phyloP scores from a whole-genome alignment of 371 early-diverging fungal genomes.

The Syncephalastrum monosporum region DNA sequence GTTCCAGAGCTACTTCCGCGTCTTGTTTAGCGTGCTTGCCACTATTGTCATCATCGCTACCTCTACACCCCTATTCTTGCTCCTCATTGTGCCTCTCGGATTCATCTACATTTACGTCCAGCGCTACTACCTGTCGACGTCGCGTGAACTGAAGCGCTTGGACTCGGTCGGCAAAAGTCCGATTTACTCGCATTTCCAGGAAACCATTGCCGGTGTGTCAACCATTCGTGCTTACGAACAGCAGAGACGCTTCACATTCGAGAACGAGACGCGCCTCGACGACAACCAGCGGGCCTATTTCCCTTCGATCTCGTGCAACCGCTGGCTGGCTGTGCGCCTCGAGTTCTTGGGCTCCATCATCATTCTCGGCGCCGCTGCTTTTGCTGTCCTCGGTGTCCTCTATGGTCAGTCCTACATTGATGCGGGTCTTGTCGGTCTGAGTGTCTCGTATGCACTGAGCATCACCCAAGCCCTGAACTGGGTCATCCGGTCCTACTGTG shows the following conservation, averaged over 20 bases:
- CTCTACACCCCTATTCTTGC: constrained; percentile 62
- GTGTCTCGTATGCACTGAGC: constrained; percentile 84
- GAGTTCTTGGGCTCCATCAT: constrained; percentile 72
- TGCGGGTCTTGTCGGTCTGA: constrained; percentile 81
- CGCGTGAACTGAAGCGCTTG: constrained; percentile 78
- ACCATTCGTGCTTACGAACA: constrained; percentile 86
- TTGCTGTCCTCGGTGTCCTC: constrained; percentile 60
- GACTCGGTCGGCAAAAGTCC: constrained; percentile 84
- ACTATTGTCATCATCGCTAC: constrained; percentile 59
- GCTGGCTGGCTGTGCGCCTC: constrained; percentile 92
- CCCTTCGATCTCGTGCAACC: constrained; percentile 77
- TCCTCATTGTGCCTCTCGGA: constrained; percentile 55
- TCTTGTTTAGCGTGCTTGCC: constrained; percentile 50
- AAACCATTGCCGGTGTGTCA: constrained; percentile 70
- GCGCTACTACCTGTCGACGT: constrained; percentile 68
- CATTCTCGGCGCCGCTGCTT: constrained; percentile 62
- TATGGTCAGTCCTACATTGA: constrained; percentile 49
- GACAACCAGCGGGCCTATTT: constrained; percentile 79
- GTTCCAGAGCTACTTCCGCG: constrained; percentile 58
- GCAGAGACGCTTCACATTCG: constrained; percentile 66
- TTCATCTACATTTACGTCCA: constrained; percentile 68
- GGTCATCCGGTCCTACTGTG: constrained; percentile 67
- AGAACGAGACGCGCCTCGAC: constrained; percentile 77
- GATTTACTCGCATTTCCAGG: constrained; percentile 83
- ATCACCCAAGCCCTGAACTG: constrained; percentile 86